Conservation (phyloP, 495 filamentous ascomycete genomes). For the Aspergillus bertholletiae region DNA sequence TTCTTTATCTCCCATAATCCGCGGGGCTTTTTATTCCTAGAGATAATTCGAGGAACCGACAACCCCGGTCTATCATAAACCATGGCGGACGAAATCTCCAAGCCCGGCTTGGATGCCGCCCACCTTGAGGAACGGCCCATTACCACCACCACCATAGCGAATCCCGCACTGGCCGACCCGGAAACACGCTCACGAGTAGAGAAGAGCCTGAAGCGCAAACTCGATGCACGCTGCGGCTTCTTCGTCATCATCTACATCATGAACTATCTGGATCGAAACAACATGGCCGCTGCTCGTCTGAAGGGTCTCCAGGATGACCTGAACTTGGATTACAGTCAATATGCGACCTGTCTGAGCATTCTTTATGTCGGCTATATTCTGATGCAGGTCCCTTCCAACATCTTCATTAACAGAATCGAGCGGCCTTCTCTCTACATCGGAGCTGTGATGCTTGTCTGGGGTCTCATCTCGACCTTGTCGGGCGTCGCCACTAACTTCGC, state of each 20-base stretch:
- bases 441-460: slow-evolving; percentile 64
- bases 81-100: no score
- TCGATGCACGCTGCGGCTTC: slow-evolving; percentile 62
- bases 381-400: slow-evolving; percentile 38
- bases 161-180: slow-evolving; percentile 48
- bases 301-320: no score
- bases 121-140: no score
- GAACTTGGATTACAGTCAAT: no score
- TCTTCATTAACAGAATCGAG: slow-evolving; percentile 46
- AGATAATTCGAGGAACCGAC: no score
- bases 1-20: no score
- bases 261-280: slow-evolving; percentile 75
- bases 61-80: no score
- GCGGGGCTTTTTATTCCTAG: no score
- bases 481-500: slow-evolving; percentile 55
- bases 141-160: slow-evolving; percentile 49
- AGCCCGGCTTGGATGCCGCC: no score
- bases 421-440: slow-evolving; percentile 64
- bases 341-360: slow-evolving; percentile 28
- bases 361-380: slow-evolving; percentile 59
- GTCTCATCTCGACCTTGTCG: slow-evolving; percentile 64
- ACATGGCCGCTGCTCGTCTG: slow-evolving; percentile 33
- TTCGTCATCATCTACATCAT: slow-evolving; percentile 74
- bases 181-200: no score
- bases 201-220: slow-evolving; percentile 55